phyloP scores from a whole-genome alignment of 345 rosid species.

The Acer campestre region DNA sequence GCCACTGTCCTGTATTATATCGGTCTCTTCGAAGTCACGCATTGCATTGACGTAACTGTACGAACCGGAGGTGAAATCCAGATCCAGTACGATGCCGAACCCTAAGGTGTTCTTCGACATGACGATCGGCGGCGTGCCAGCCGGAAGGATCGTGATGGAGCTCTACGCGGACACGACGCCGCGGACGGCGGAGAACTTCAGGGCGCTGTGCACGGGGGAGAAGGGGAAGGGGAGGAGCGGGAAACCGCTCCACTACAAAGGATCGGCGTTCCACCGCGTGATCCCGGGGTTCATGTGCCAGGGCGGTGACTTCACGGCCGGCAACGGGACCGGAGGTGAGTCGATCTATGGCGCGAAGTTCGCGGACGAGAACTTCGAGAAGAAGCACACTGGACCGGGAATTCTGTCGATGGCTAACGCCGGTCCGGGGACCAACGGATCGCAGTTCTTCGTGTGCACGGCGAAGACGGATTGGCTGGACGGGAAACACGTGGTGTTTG shows the following conservation, averaged over 20 bases:
- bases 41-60: not conserved
- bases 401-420: constrained; percentile 78
- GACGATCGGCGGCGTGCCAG: constrained; percentile 42
- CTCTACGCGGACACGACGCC: constrained; percentile 56
- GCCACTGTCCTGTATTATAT: not conserved
- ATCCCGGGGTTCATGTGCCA: constrained; percentile 83
- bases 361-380: constrained; percentile 68
- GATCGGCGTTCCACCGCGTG: constrained; percentile 73
- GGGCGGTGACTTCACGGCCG: constrained; percentile 82
- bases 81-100: constrained; percentile 34
- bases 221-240: constrained; percentile 52
- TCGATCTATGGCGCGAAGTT: constrained; percentile 75
- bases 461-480: constrained; percentile 69
- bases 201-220: constrained; percentile 82
- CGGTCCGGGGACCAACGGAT: constrained; percentile 65
- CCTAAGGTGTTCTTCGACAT: constrained; percentile 72
- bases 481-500: constrained; percentile 81
- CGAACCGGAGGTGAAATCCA: not conserved
- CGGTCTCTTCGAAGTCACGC: not conserved
- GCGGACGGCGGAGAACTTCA: constrained; percentile 68
- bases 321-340: constrained; percentile 80
- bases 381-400: constrained; percentile 75
- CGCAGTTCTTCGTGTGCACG: constrained; percentile 73
- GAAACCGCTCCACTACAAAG: constrained; percentile 82
- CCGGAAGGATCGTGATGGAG: constrained; percentile 68